phyloP scores from a whole-genome alignment of 139 green algal genomes.

The Picochlorum sp. region DNA sequence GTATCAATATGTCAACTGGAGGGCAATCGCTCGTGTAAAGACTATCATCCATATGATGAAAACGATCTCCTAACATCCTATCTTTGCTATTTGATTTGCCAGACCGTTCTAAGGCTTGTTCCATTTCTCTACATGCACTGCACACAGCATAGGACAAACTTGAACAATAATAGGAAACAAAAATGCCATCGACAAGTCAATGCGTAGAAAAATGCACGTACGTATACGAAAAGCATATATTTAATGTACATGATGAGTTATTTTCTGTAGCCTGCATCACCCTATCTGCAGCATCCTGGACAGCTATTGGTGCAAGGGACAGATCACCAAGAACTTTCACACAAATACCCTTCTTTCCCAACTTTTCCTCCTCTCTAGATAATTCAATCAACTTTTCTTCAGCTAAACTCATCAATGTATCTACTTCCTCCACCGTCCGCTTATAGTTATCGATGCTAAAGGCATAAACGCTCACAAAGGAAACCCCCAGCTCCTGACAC shows the following conservation, averaged over 20 bases:
- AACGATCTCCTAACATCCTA: neutral
- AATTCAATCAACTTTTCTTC: conserved; percentile 63
- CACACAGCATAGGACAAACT: neutral
- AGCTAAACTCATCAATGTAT: conserved; percentile 67
- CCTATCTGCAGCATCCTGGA: conserved; percentile 51
- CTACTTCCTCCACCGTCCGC: conserved; percentile 61
- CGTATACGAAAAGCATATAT: conserved; percentile 92
- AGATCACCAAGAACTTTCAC: conserved; percentile 75
- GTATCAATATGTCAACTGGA: conserved; percentile 72
- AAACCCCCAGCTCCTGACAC: conserved; percentile 80
- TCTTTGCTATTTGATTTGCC: neutral
- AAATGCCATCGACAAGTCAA: neutral
- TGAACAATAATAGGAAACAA: neutral
- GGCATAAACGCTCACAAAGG: conserved; percentile 78
- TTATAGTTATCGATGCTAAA: conserved; percentile 95
- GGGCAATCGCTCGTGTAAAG: conserved; percentile 31
- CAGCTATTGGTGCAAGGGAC: conserved; percentile 36
- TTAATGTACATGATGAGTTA: conserved; percentile 41
- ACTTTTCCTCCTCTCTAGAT: conserved; percentile 40
- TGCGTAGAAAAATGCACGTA: conserved; percentile 9
- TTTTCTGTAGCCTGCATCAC: conserved; percentile 56
- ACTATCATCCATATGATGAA: conserved; percentile 1
- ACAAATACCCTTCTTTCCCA: conserved; percentile 45
- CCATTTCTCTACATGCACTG: conserved; percentile 17
- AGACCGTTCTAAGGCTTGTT: conserved; percentile 7